A percentile compares a stretch with the other conserved stretches of the same genome.
phyloP scores from a whole-genome alignment of 805 yeast genomes.

The Starmerella vaccinii region DNA sequence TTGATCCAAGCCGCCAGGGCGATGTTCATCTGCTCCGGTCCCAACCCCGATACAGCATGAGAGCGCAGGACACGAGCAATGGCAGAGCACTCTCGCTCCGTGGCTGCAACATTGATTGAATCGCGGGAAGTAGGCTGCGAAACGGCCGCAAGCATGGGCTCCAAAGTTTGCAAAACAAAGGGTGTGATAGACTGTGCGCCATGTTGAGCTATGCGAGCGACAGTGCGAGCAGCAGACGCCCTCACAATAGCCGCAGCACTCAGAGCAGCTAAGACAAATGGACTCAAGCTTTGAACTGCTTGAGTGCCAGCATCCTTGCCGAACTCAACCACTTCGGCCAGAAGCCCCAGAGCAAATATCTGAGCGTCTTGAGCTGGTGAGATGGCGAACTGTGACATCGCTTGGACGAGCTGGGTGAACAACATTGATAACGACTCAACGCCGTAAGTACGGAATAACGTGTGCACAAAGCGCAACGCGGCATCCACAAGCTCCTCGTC shows the following conservation, averaged over 20 bases:
- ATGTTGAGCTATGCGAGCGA: slow-evolving; percentile 77
- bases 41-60: slow-evolving; percentile 44
- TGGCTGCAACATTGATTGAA: slow-evolving; percentile 77
- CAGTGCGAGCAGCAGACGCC: slow-evolving; percentile 75
- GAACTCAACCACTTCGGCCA: slow-evolving; percentile 71
- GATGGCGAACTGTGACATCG: slow-evolving; percentile 50
- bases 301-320: slow-evolving; percentile 59
- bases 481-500: slow-evolving; percentile 89
- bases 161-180: slow-evolving; percentile 58
- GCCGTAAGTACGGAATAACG: slow-evolving; percentile 56
- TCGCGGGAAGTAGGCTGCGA: slow-evolving; percentile 69
- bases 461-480: slow-evolving; percentile 61
- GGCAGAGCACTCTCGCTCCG: slow-evolving; percentile 75
- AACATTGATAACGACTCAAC: slow-evolving; percentile 20
- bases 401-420: slow-evolving; percentile 26
- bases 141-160: slow-evolving; percentile 61
- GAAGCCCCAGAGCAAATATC: slow-evolving; percentile 67
- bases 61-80: slow-evolving; percentile 72
- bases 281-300: slow-evolving; percentile 55
- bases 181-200: slow-evolving; percentile 59
- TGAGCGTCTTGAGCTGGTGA: slow-evolving; percentile 52
- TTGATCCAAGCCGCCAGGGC: slow-evolving; percentile 68
- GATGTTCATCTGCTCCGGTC: slow-evolving; percentile 44
- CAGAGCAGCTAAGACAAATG: slow-evolving; percentile 44
- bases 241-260: slow-evolving; percentile 47